Base-by-base conservation (phyloP, 306 rosid genomes). In the Vigna mungo region DNA sequence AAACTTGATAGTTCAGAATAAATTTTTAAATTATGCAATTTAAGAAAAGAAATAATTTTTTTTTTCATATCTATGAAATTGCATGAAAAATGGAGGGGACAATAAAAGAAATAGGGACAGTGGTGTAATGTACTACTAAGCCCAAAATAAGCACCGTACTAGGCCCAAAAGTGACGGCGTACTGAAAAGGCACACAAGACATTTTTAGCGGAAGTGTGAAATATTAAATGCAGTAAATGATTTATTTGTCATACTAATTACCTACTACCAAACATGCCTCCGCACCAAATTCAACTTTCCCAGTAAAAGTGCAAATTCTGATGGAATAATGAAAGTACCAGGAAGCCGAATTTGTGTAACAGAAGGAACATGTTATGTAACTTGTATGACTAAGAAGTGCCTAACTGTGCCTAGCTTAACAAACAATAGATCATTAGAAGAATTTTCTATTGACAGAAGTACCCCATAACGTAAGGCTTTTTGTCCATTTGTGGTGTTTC, bases 401-500 rank as follows among this genome's bases (percentile, higher is more conserved):
- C 51, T 39, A 17, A 17, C 23, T 37, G 32, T 17, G 49, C 9
- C 10, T 17, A 39, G 44, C 15, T 62, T 62, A 39, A 61, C 13
- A 14, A 32, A 59, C 12, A 59, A 30, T 27, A 12, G 65, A 9
- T 21, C 11, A 7, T 36, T 16, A 9, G 16, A 37, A 37, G 48
- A 63, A 37, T 63, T 63, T 37, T 17, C 7, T 7, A 16, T 62
- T 63, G 25, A 63, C 49, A 36, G 48, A 63, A 36, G 27, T 17
- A 8, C 23, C 67, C 43, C 18, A 21, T 3, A 61, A 61, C 23
- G 21, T 1, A 15, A 32, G 46, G 16, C 68, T 61, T 59, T 36
- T 32, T 61, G n/a, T 39, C n/a, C 30, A 64, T 64, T 39, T 64
- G 49, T 17, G 12, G 51, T 4, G 70, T 39, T 64, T 64, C 69